These are phyloP conservation scores for Curvularia sp. DNA, from an alignment of 2,329 filamentous ascomycete genomes.

Conservation along the genomic window DNA sequence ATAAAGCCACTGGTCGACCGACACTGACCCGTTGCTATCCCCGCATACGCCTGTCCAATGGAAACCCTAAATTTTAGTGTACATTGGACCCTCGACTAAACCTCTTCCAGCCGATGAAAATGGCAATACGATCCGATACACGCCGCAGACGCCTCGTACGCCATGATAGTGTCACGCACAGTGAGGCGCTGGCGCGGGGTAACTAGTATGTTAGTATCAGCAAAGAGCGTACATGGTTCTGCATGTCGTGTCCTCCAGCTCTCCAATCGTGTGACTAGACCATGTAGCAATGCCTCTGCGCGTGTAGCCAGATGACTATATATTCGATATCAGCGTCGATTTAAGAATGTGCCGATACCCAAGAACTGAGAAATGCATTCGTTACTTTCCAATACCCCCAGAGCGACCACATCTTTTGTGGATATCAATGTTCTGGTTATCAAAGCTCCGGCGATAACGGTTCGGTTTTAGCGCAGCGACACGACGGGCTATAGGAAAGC, in stretches of 20 bases:
- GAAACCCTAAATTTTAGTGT: conserved; percentile 16
- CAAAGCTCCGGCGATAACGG: not conserved
- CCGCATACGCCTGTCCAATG: conserved; percentile 26
- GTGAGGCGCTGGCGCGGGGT: not conserved
- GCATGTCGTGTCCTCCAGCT: not conserved
- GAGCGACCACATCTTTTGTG: not conserved
- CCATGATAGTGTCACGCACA: not conserved
- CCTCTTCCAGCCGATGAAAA: conserved; percentile 9
- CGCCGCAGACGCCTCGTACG: conserved; percentile 25
- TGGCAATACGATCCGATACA: conserved; percentile 19
- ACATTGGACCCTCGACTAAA: conserved; percentile 13
- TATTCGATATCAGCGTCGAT: not conserved
- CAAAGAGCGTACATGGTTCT: not conserved
- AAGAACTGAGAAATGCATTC: not conserved
- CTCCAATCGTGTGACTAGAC: not conserved
- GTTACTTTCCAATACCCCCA: not conserved
- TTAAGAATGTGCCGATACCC: not conserved
- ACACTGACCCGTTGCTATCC: conserved; percentile 30
- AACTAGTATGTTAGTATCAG: not conserved
- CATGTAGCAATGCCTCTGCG: not conserved
- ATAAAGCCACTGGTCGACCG: conserved; percentile 17
- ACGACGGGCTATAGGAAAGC: not conserved
- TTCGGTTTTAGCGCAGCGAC: not conserved
- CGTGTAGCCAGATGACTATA: not conserved
- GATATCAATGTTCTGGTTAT: not conserved